Conservation (phyloP, 1,284 basidiomycete genomes). For the Puccinia hordei region DNA sequence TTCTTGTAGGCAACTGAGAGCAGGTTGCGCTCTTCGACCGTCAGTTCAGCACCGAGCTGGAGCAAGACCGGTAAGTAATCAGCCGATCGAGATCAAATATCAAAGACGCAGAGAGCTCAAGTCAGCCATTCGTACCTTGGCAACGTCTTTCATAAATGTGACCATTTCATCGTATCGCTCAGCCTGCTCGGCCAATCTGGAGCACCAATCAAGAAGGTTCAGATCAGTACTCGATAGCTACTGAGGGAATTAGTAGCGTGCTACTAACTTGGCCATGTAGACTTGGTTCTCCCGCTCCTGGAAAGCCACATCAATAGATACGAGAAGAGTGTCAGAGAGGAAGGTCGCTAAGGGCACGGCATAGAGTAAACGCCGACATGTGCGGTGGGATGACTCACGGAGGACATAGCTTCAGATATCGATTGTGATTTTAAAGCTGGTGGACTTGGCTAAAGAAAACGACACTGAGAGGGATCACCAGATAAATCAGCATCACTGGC, state of each 20-base stretch:
- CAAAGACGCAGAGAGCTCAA: not conserved
- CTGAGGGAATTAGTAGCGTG: not conserved
- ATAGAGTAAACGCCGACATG: not conserved
- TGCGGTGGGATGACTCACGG: not conserved
- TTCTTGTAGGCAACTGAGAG: constrained; percentile 64
- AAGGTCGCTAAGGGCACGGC: not conserved
- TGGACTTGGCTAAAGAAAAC: not conserved
- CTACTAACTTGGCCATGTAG: constrained; percentile 86
- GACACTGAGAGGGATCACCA: not conserved
- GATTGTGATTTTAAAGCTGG: not conserved
- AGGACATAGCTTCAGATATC: not conserved
- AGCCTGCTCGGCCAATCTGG: constrained; percentile 64
- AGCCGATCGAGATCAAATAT: not conserved
- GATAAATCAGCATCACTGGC: not conserved
- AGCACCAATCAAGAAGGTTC: not conserved
- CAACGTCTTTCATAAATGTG: constrained; percentile 97
- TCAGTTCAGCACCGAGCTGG: constrained; percentile 60
- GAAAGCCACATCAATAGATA: not conserved
- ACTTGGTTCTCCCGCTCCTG: constrained; percentile 85
- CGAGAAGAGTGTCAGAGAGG: not conserved
- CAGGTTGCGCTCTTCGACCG: constrained; percentile 63
- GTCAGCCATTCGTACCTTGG: constrained; percentile 58
- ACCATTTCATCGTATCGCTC: constrained; percentile 97
- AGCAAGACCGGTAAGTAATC: not conserved
- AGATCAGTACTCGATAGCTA: not conserved